Conservation (phyloP, 352 stramenopile species). For the Aphanomyces cochlioides region DNA sequence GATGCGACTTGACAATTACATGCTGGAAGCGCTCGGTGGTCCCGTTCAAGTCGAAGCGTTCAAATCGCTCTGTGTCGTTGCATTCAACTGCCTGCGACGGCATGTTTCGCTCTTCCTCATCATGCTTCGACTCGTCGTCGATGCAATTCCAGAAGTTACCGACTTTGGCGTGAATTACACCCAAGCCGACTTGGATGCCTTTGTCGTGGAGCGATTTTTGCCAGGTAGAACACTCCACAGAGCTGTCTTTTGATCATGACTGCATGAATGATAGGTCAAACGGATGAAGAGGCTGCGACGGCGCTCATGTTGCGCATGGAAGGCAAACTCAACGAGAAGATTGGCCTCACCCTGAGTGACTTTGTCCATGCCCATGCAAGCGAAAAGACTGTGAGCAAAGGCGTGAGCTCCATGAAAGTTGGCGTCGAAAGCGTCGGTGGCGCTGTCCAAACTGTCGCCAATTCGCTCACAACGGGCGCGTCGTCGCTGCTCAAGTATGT, state of each 20-base stretch:
- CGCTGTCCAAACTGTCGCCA: constrained; percentile 74
- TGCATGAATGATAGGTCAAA: constrained; percentile 39
- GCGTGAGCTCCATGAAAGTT: constrained; percentile 81
- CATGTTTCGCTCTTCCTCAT: constrained; percentile 86
- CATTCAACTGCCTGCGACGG: constrained; percentile 80
- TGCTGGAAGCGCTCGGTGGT: constrained; percentile 82
- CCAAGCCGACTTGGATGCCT: constrained; percentile 75
- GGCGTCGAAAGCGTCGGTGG: constrained; percentile 67
- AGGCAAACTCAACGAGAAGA: constrained; percentile 83
- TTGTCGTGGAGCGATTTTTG: constrained; percentile 78
- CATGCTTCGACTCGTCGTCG: constrained; percentile 78
- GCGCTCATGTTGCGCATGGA: constrained; percentile 82
- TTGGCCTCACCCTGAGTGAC: constrained; percentile 78
- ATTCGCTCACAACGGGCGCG: constrained; percentile 63
- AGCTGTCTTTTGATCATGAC: background rate
- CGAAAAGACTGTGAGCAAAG: constrained; percentile 80
- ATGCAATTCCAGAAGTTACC: constrained; percentile 78
- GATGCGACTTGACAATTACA: constrained; percentile 95
- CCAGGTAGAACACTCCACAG: constrained; percentile 33
- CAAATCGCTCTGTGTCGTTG: constrained; percentile 81
- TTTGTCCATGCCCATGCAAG: constrained; percentile 84
- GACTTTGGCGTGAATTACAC: constrained; percentile 85
- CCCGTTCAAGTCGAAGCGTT: constrained; percentile 83
- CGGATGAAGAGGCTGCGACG: constrained; percentile 73
- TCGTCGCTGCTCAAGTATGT: constrained; percentile 86